phyloP scores from a whole-genome alignment of 108 stramenopile genomes.

The Nitzschia inconspicua region DNA sequence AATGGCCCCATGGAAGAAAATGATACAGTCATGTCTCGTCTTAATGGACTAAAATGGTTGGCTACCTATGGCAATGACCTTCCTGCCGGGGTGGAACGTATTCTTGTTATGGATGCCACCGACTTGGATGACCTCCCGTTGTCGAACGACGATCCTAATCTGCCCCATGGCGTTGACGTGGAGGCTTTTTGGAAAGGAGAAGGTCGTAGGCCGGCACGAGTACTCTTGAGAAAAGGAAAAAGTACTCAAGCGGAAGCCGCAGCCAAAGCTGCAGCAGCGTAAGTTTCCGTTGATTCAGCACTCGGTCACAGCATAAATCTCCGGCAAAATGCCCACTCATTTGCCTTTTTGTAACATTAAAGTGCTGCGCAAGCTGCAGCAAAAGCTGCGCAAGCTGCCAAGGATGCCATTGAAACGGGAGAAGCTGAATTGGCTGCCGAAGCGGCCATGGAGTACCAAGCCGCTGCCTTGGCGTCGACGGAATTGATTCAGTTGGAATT shows the following conservation, averaged over 20 bases:
- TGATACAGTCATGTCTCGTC: conserved; percentile 45
- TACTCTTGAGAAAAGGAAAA: conserved; percentile 68
- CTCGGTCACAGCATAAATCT: neutral
- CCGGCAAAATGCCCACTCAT: neutral
- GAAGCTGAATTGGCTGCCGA: conserved; percentile 78
- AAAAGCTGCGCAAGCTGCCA: conserved; percentile 50
- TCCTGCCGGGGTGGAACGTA: conserved; percentile 72
- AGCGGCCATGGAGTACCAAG: conserved; percentile 67
- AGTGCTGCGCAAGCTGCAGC: conserved; percentile 40
- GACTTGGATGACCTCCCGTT: conserved; percentile 75
- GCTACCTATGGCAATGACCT: conserved; percentile 65
- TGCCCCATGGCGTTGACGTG: conserved; percentile 64
- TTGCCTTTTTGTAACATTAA: neutral
- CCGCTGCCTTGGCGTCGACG: conserved; percentile 60
- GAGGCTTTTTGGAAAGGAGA: conserved; percentile 71
- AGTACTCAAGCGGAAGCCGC: conserved; percentile 78
- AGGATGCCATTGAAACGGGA: conserved; percentile 72
- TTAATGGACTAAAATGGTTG: conserved; percentile 81
- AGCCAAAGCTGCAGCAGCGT: conserved; percentile 59
- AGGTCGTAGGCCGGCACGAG: conserved; percentile 68
- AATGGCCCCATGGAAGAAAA: conserved; percentile 47
- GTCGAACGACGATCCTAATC: conserved; percentile 57
- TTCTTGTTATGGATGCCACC: conserved; percentile 87
- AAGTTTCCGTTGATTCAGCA: conserved; percentile 16
- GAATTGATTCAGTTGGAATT: conserved; percentile 70